Percentiles rank a stretch among this genome's conserved stretches.
phyloP scores from a whole-genome alignment of 2,329 filamentous ascomycete genomes.

The Proliferodiscus dingleyae region DNA sequence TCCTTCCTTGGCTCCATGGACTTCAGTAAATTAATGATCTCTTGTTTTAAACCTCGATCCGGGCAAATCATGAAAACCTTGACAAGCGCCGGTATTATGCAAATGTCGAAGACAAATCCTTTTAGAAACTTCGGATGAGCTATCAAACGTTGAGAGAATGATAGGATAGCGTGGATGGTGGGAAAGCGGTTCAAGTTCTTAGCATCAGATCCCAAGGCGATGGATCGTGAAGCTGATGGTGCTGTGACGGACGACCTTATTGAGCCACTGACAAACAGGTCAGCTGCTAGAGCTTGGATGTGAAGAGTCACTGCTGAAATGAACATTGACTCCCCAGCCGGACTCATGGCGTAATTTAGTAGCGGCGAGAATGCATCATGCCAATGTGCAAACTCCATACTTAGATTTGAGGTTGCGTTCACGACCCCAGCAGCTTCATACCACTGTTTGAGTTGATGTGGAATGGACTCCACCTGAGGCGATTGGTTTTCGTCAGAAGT shows the following conservation, averaged over 20 bases:
- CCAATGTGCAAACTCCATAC: slow-evolving; percentile 18
- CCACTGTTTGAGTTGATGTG: slow-evolving; percentile 11
- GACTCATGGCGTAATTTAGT: slow-evolving; percentile 16
- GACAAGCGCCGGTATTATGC: slow-evolving; percentile 17
- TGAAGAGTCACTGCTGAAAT: slow-evolving; percentile 17
- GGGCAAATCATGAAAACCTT: slow-evolving; percentile 16
- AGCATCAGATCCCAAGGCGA: background rate
- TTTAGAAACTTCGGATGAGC: slow-evolving; percentile 5
- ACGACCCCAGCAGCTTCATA: slow-evolving; percentile 3
- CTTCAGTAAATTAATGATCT: slow-evolving; percentile 19
- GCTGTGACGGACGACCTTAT: background rate
- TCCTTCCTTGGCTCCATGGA: slow-evolving; percentile 19
- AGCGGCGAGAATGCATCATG: slow-evolving; percentile 21
- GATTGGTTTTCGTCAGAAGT: background rate
- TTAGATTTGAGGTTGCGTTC: slow-evolving; percentile 6
- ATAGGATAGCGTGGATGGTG: slow-evolving; percentile 5
- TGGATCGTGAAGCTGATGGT: slow-evolving; percentile 3
- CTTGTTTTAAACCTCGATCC: slow-evolving; percentile 10
- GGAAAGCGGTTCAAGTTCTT: slow-evolving; percentile 1
- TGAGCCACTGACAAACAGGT: slow-evolving; percentile 3
- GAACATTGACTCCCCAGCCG: slow-evolving; percentile 14
- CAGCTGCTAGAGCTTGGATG: slow-evolving; percentile 15
- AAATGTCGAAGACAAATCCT: slow-evolving; percentile 22
- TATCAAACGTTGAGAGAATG: slow-evolving; percentile 4
- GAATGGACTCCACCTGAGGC: background rate